Base-by-base conservation (phyloP, 1,284 basidiomycete species). In the Malassezia yamatoensis region DNA sequence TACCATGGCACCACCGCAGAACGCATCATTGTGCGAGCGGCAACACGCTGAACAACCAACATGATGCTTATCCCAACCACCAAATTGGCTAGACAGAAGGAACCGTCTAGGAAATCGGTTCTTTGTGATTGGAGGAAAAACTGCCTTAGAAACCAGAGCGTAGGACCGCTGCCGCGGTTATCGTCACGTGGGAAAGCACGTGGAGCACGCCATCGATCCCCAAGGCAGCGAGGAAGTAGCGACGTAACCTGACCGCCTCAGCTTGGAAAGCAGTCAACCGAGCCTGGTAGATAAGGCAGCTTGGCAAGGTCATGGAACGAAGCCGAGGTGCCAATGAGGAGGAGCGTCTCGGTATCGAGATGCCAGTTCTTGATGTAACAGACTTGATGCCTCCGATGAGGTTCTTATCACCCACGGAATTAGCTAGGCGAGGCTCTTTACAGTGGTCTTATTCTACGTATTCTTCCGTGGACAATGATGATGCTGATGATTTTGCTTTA, bases 31-130 rank as follows among this genome's bases (percentile, higher is more conserved):
- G 34, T n/a, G 20, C 51, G 55, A 12, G 46, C 12, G 46, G 33
- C 50, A n/a, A 49, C 45, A 34, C 55, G 55, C 29, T 16, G 37
- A 12, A 58, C 24, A 32, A 47, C 44, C 54, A 51, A 47, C 54
- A 51, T 46, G 45, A 34, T 45, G 13, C 15, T 13, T n/a, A n/a
- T 45, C 29, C 41, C 41, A 43, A 43, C 21, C 41, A 43, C 16
- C 16, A 20, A 20, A 32, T 12, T 43, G 41, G 41, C 41, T 43
- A 42, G 36, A 48, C 6, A 48, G 46, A 36, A 48, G 46, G 44
- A 24, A 48, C 44, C 11, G 44, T 34, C 5, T 32, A 29, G 21
- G 42, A 44, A 44, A 44, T 24, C 3, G 38, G 4, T 8, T 20
- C 8, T 39, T 3, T 20, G n/a, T 39, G n/a, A 39, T 39, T 39